Conservation (phyloP, 768 basidiomycete genomes). For the Butyriboletus loyo region DNA sequence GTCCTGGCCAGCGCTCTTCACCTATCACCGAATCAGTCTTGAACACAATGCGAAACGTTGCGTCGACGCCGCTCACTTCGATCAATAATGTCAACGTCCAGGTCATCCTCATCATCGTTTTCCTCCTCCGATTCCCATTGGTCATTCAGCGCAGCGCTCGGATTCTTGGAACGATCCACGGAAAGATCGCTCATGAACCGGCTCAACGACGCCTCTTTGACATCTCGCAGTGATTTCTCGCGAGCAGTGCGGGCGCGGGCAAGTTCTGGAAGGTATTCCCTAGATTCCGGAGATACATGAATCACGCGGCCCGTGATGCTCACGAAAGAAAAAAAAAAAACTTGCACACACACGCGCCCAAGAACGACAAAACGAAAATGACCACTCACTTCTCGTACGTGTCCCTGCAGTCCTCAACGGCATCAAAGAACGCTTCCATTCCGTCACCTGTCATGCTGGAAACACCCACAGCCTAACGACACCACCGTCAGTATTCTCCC, state of each 20-base stretch:
- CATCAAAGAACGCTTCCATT: slow-evolving; percentile 86
- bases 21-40: slow-evolving; percentile 37
- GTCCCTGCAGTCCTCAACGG: slow-evolving; percentile 80
- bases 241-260: slow-evolving; percentile 62
- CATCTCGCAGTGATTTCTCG: slow-evolving; percentile 59
- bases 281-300: slow-evolving; percentile 30
- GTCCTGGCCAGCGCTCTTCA: slow-evolving; percentile 67
- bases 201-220: slow-evolving; percentile 74
- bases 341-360: not conserved
- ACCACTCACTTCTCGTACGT: slow-evolving; percentile 82
- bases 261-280: slow-evolving; percentile 91
- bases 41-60: not conserved
- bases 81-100: slow-evolving; percentile 62
- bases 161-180: slow-evolving; percentile 67
- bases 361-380: not conserved
- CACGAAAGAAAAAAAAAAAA: not conserved
- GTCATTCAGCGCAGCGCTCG: slow-evolving; percentile 51
- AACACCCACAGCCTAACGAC: slow-evolving; percentile 82
- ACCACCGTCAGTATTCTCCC: not conserved
- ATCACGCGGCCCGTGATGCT: slow-evolving; percentile 4
- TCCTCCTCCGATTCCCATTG: slow-evolving; percentile 62
- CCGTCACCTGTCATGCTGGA: slow-evolving; percentile 96
- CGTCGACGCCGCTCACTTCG: slow-evolving; percentile 48
- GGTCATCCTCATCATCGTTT: slow-evolving; percentile 50
- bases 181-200: slow-evolving; percentile 77